Conservation (phyloP, 495 filamentous ascomycete species). For the Hyaloscypha hepaticicola region DNA sequence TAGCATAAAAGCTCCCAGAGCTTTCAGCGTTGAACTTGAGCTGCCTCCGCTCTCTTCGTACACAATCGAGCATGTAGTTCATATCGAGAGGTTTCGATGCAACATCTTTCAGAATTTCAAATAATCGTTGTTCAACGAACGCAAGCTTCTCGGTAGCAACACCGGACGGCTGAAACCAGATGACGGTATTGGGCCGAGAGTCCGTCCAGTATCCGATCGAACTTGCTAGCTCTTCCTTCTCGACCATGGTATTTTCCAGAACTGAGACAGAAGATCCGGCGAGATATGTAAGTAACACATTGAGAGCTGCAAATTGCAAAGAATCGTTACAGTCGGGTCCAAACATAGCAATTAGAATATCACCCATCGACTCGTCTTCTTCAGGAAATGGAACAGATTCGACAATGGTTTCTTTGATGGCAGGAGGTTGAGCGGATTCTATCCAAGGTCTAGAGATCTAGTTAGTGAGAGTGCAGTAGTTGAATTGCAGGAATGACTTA, state of each 20-base stretch:
- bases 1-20: slow-evolving; percentile 71
- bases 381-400: slow-evolving; percentile 90
- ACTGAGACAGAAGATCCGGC: slow-evolving; percentile 90
- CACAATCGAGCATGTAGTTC: slow-evolving; percentile 82
- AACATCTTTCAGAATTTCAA: slow-evolving; percentile 77
- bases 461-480: background rate
- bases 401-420: slow-evolving; percentile 64
- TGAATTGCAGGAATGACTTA: slow-evolving; percentile 29
- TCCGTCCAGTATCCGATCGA: slow-evolving; percentile 75
- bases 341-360: slow-evolving; percentile 79
- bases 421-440: slow-evolving; percentile 75
- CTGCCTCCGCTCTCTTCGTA: slow-evolving; percentile 72
- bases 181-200: slow-evolving; percentile 72
- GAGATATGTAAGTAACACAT: slow-evolving; percentile 77
- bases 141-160: slow-evolving; percentile 84
- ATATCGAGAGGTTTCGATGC: slow-evolving; percentile 81
- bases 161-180: slow-evolving; percentile 78
- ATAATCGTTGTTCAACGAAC: slow-evolving; percentile 80
- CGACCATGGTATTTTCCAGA: slow-evolving; percentile 87
- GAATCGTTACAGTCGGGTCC: slow-evolving; percentile 75
- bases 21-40: slow-evolving; percentile 77
- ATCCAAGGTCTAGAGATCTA: slow-evolving; percentile 68
- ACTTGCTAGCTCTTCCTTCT: slow-evolving; percentile 89
- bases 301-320: slow-evolving; percentile 63
- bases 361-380: slow-evolving; percentile 89